Base-by-base conservation (phyloP, 2,329 filamentous ascomycete species). In the Calonectria hawksworthii region DNA sequence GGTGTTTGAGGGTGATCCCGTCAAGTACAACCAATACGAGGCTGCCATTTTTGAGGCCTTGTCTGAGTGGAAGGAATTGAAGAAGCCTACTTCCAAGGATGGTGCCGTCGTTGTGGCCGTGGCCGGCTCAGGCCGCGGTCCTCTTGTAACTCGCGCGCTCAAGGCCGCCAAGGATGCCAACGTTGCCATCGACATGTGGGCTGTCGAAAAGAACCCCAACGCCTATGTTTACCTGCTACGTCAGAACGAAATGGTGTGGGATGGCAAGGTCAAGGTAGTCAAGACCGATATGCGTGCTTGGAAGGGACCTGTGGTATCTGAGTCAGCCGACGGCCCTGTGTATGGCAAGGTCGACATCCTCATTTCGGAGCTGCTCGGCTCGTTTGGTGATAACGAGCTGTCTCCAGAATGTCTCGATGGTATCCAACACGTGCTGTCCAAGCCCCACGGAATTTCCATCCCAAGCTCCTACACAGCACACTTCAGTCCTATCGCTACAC, bases 1-100 rank as follows among this genome's bases (percentile, higher is more conserved):
- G 83, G 96, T 99, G 2, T 99, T 99, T 81, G 97, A 99, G 84
- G 98, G 98, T 79, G 98, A 99, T 77, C 97, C 97, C 0, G 94
- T 99, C 86, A 99, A 99, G 86, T 99, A 99, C 83, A 93, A 96
- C 77, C 98, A 96, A 89, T 99, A 99, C 83, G 96, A 99, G 84
- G 89, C 90, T 59, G 97, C 97, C 18, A 94, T 98, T 72, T 91
- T 92, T 5, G 92, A 94, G 77, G 96, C 97, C 0, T 88, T 99
- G 75, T 89, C 87, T 16, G 96, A 99, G 81, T 98, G 97, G 93
- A 90, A 90, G 73, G 86, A 89, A 47, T 89, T 95, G 73, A 88
- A 91, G 38, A 96, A 95, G 82, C 93, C 95, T 0, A 95, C 93
- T 0, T 93, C 93, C 16, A 89, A 90, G 13, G 90, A 92, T 63